These are phyloP conservation scores for Rhizodiscina lignyota DNA, from an alignment of 495 filamentous ascomycete genomes.

Conservation along the genomic window DNA sequence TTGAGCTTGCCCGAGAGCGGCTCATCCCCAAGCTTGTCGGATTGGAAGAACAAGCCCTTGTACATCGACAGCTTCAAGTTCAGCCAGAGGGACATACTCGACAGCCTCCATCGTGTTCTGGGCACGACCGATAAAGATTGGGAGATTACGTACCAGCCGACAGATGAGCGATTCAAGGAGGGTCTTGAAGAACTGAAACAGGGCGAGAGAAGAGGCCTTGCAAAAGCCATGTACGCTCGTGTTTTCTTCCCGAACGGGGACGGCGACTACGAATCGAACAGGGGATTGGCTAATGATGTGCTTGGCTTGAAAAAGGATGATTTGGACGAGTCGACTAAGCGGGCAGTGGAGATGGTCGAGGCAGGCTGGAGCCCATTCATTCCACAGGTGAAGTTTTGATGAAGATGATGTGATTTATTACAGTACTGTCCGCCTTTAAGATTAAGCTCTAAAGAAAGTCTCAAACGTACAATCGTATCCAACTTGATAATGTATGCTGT, in stretches of 20 bases:
- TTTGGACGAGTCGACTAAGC: conserved; percentile 37
- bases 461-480: no score
- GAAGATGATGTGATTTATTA: no score
- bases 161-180: conserved; percentile 25
- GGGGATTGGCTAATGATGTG: no score
- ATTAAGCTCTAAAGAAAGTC: no score
- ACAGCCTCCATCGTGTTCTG: conserved; percentile 31
- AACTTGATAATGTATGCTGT: no score
- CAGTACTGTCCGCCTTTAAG: no score
- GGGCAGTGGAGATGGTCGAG: no score
- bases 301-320: conserved; percentile 40
- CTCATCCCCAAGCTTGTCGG: conserved; percentile 9
- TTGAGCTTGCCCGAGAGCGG: conserved; percentile 28
- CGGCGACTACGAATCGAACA: conserved; percentile 16
- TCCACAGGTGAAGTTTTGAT: no score
- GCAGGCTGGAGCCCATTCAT: no score
- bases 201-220: conserved; percentile 31
- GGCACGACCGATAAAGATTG: conserved; percentile 36
- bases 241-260: conserved; percentile 32
- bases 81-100: conserved; percentile 31
- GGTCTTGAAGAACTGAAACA: conserved; percentile 25
- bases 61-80: conserved; percentile 27
- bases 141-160: conserved; percentile 29
- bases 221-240: conserved; percentile 32
- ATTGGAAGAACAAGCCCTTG: conserved; percentile 23